These are phyloP conservation scores for Melanomma pulvis-pyrius DNA, from an alignment of 495 filamentous ascomycete species.

Conservation along the genomic window DNA sequence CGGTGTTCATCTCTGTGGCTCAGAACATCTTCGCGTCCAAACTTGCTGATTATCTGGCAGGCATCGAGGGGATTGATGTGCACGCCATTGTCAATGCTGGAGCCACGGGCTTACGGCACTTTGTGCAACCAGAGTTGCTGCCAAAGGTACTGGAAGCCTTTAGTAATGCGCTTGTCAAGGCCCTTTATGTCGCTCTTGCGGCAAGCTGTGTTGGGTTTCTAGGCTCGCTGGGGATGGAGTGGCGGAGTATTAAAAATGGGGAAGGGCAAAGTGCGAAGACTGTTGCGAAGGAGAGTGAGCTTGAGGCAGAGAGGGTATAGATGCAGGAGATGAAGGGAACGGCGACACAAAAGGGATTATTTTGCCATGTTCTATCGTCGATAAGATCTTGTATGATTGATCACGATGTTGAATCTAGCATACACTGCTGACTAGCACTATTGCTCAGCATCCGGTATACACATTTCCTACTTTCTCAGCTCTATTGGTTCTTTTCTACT, in stretches of 20 bases:
- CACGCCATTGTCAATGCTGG: conserved; percentile 7
- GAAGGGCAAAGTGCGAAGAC: conserved; percentile 21
- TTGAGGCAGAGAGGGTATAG: conserved; percentile 5
- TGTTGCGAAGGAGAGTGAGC: neutral
- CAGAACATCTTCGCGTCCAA: conserved; percentile 19
- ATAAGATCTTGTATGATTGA: too few relatives aligned
- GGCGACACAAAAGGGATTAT: too few relatives aligned
- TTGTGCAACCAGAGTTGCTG: conserved; percentile 10
- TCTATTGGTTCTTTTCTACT: too few relatives aligned
- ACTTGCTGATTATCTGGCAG: conserved; percentile 58
- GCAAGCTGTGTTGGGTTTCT: neutral
- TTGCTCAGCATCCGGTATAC: too few relatives aligned
- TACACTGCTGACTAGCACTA: too few relatives aligned
- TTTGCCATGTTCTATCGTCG: too few relatives aligned
- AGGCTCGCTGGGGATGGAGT: conserved; percentile 23
- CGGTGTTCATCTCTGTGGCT: conserved; percentile 15
- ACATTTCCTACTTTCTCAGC: too few relatives aligned
- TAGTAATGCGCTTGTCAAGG: conserved; percentile 18
- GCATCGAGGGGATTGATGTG: conserved; percentile 17
- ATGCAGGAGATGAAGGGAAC: too few relatives aligned
- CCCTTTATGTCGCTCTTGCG: conserved; percentile 10
- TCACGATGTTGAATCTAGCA: too few relatives aligned
- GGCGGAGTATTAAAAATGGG: conserved; percentile 30
- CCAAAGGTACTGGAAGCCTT: conserved; percentile 7
- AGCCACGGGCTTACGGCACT: conserved; percentile 13